Evolutionary conservation across 108 stramenopile species (phyloP).

Genomic region (Cyclostephanos tholiformis): DNA sequence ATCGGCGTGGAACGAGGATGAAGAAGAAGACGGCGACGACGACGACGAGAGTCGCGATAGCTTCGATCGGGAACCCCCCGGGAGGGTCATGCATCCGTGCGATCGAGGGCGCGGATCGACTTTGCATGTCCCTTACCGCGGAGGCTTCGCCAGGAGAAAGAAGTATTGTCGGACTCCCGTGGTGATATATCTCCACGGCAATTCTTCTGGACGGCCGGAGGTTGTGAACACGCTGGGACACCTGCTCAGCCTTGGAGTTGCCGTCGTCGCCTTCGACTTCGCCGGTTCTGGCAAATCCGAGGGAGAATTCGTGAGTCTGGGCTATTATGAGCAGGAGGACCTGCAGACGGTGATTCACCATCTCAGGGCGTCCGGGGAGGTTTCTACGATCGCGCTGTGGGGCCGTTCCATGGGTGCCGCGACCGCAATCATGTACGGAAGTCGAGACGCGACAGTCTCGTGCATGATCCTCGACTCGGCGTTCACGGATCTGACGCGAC

Average conservation of each 20-base stretch:
- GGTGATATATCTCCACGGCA: conserved; percentile 96
- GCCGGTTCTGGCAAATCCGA: conserved; percentile 72
- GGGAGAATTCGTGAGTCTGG: conserved; percentile 82
- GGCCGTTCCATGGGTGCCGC: conserved; percentile 91
- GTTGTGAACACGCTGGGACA: conserved; percentile 90
- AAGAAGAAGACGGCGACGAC: neutral
- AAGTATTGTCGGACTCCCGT: conserved; percentile 50
- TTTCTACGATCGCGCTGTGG: conserved; percentile 78
- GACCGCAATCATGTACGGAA: conserved; percentile 83
- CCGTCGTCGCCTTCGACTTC: conserved; percentile 84
- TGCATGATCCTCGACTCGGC: conserved; percentile 82
- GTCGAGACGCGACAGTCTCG: conserved; percentile 68
- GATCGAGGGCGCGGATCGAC: neutral
- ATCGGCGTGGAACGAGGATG: neutral
- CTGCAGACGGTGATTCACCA: conserved; percentile 54
- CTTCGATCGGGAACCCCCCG: neutral
- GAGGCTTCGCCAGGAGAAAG: conserved; percentile 2
- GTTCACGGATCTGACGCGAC: conserved; percentile 66
- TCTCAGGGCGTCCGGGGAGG: conserved; percentile 55
- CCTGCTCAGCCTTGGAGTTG: conserved; percentile 72
- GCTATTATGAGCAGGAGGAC: conserved; percentile 83
- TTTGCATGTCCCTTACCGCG: neutral
- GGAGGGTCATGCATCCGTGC: neutral
- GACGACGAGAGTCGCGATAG: neutral
- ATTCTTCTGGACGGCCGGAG: conserved; percentile 86